Base-by-base conservation (phyloP, 2,329 filamentous ascomycete genomes). In the Penicillium concentricum region DNA sequence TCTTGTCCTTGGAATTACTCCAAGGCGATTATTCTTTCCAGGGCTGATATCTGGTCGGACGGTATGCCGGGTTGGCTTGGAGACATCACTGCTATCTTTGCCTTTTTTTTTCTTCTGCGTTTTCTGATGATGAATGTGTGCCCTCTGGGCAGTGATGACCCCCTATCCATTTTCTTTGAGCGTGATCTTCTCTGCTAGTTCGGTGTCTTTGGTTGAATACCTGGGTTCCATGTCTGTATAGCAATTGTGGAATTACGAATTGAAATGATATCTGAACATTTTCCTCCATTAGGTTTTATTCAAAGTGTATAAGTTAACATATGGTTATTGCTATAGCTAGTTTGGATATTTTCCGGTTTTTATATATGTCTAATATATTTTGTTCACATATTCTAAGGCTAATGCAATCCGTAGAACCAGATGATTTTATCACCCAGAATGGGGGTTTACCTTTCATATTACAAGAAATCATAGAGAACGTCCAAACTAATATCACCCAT, bases 221-320 rank as follows among this genome's bases (percentile, higher is more conserved):
- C 47, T 59, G 52, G 51, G 37, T 55, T 63, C 54, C 38, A 59
- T 65, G 26, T 61, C 37, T 57, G 53, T 42, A 56, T 51, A 52
- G 46, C 41, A 37, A 44, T 46, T 56, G 48, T 52, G 34, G n/a
- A 46, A 52, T 46, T 22, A 56, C 49, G 48, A 52, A 49, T n/a
- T 20, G 32, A 43, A 48, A 41, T 22, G 37, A 35, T 52, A 43
- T 50, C 26, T 20, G n/a, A 46, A 37, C n/a, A 12, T 34, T 20
- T 38, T 35, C 1, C 26, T 52, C 22, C 8, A 3, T 13, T 32
- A 47, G 22, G 15, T 15, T 20, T 45, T 26, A 4, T n/a, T n/a
- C n/a, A n/a, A 18, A 13, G 5, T 32, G 4, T 12, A 32, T 28
- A 6, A 28, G 26, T 28, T 28, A 24, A 24, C 22, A 5, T n/a